Base-by-base conservation (phyloP, 495 filamentous ascomycete genomes). In the Aspergillus kassunensis region DNA sequence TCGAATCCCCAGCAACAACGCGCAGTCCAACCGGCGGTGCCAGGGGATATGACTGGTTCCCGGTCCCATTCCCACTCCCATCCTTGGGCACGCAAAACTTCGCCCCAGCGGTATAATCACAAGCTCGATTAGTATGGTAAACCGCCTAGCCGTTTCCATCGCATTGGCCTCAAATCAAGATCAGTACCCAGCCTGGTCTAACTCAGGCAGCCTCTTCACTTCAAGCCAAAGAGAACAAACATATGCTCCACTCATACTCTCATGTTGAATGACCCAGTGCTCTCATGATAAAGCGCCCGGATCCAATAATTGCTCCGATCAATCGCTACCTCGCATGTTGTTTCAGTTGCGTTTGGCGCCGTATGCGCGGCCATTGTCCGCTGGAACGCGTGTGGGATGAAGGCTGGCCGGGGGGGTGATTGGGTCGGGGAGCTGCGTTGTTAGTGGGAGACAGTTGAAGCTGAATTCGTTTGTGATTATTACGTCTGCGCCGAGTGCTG, bases 301-400 rank as follows among this genome's bases (percentile, higher is more conserved):
- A 84, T 77, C 88, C 89, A 92, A 69, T 92, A 91, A 68, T 83
- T 84, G 59, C 82, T 86, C 57, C 82, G 71, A 66, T 92, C 89
- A 48, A 78, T 75, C 58, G 75, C 80, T 56, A 86, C 73, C 15
- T 71, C 75, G 56, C 87, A 83, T 8, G 82, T 83, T 43, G 85
- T 86, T 60, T 86, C 90, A 0, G 63, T 71, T 0, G 87, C 86
- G 45, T 71, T 60, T 42, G 74, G 69, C n/a, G 87, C 78, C 19
- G 73, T 64, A 41, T 78, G 66, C 37, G 76, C 83, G 36, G 68
- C 73, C 72, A 83, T 84, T 40, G 64, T 75, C 61, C 84, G 71
- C 56, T 80, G 75, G 63, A 90, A 90, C 55, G 80, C 86, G 69
- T 80, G 64, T 96, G 90, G 47, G 67, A 60, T 16, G 82, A 76